Percentiles rank a stretch among this genome's conserved stretches.
Conservation (phyloP, 2,329 filamentous ascomycete species). For the Phaeophleospora eucalypticola region DNA sequence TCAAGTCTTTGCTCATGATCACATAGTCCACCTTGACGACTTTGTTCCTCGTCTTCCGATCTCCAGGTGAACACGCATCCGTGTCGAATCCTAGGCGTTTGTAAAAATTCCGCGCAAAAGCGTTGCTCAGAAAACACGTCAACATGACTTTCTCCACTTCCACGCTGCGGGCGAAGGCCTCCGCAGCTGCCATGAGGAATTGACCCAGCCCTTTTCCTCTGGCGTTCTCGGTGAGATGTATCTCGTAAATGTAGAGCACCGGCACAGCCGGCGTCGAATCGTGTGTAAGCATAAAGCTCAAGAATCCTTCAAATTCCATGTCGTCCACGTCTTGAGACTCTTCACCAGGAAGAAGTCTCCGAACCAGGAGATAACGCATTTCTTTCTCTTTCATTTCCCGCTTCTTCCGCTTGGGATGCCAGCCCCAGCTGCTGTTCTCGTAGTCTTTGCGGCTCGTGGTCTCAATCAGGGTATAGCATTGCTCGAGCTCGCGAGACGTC, state of each 20-base stretch:
- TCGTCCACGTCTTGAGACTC: constrained; percentile 24
- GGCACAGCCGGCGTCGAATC: constrained; percentile 56
- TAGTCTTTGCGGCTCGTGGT: constrained; percentile 63
- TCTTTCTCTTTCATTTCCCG: constrained; percentile 64
- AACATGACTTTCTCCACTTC: constrained; percentile 66
- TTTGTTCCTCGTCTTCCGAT: constrained; percentile 47
- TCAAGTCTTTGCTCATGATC: constrained; percentile 48
- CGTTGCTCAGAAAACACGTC: constrained; percentile 65
- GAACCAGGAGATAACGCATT: constrained; percentile 64
- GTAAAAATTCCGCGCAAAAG: constrained; percentile 58
- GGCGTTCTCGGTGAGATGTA: constrained; percentile 59
- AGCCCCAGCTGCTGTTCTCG: constrained; percentile 53
- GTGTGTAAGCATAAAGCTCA: constrained; percentile 68
- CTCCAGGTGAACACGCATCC: constrained; percentile 51
- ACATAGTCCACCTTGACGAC: constrained; percentile 49
- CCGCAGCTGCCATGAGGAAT: constrained; percentile 56
- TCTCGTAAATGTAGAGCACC: constrained; percentile 75
- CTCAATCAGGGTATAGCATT: constrained; percentile 56
- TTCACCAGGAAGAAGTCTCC: neutral
- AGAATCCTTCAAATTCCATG: constrained; percentile 37
- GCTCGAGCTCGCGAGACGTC: constrained; percentile 34
- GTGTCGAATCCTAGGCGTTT: constrained; percentile 52
- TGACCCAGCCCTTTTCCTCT: constrained; percentile 60
- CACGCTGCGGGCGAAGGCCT: constrained; percentile 51
- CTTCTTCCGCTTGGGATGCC: constrained; percentile 47